Conservation (phyloP, 306 rosid genomes). For the Acacia confusa region DNA sequence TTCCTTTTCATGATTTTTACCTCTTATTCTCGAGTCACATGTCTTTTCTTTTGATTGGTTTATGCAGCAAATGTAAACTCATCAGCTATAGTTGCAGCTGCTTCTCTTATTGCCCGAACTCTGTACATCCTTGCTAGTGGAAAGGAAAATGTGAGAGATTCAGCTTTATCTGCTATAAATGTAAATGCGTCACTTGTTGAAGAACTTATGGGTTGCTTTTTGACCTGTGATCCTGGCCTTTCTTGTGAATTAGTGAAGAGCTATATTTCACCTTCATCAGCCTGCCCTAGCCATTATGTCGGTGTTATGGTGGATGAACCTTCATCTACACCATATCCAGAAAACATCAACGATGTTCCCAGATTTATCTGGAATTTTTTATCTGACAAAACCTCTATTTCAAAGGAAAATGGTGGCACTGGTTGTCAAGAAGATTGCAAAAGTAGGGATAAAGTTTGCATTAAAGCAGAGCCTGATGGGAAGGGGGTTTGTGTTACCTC, state of each 20-base stretch:
- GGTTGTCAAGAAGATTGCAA: conserved; percentile 68
- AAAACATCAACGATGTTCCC: conserved; percentile 69
- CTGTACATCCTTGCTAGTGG: conserved; percentile 75
- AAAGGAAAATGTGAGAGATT: conserved; percentile 42
- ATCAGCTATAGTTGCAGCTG: conserved; percentile 80
- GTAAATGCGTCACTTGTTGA: conserved; percentile 81
- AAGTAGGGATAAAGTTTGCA: conserved; percentile 70
- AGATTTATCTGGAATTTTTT: conserved; percentile 88
- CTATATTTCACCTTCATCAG: conserved; percentile 62
- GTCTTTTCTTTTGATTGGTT: conserved; percentile 27
- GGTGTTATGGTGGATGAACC: conserved; percentile 83
- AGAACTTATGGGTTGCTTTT: conserved; percentile 72
- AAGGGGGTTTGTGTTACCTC: conserved; percentile 81
- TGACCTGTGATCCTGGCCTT: conserved; percentile 86
- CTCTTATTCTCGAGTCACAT: conserved; percentile 12
- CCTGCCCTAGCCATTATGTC: conserved; percentile 88
- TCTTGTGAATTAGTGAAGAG: conserved; percentile 82
- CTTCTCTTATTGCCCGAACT: conserved; percentile 87
- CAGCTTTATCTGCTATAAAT: conserved; percentile 61
- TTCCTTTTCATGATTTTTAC: conserved; percentile 3
- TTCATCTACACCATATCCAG: conserved; percentile 64
- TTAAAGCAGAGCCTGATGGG: conserved; percentile 68
- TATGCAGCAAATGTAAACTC: conserved; percentile 81
- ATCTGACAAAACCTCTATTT: conserved; percentile 73
- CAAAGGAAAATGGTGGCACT: conserved; percentile 48